phyloP scores from a whole-genome alignment of 208 protist species.

The Angomonas desouzai region DNA sequence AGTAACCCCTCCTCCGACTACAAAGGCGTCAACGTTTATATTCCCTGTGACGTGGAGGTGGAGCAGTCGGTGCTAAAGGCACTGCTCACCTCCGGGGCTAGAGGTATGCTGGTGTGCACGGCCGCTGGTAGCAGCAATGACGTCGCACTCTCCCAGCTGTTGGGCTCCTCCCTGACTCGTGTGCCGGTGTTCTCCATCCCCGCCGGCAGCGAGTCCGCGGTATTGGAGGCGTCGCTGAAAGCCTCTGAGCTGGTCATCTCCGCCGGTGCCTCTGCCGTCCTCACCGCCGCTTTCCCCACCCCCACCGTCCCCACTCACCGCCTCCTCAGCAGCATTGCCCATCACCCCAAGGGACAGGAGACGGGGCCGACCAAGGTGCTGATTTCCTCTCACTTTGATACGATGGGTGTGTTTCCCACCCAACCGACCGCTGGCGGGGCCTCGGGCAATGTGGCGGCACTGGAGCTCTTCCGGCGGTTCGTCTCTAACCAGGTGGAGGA shows the following conservation, averaged over 20 bases:
- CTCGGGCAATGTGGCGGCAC: slow-evolving; percentile 49
- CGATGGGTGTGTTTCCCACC: slow-evolving; percentile 61
- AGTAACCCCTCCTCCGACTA: slow-evolving; percentile 16
- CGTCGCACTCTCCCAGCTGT: slow-evolving; percentile 32
- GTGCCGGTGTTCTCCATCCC: slow-evolving; percentile 64
- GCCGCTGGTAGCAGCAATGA: slow-evolving; percentile 47
- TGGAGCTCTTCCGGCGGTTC: slow-evolving; percentile 73
- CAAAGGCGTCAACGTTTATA: slow-evolving; percentile 42
- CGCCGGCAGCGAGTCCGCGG: slow-evolving; percentile 16
- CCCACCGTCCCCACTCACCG: slow-evolving; percentile 27
- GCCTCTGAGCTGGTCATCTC: slow-evolving; percentile 42
- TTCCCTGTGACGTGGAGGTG: slow-evolving; percentile 46
- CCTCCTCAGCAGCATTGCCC: slow-evolving; percentile 28
- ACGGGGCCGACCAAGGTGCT: slow-evolving; percentile 37
- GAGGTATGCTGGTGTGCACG: slow-evolving; percentile 48
- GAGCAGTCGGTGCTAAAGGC: slow-evolving; percentile 26
- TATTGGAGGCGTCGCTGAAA: slow-evolving; percentile 20
- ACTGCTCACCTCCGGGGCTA: slow-evolving; percentile 24
- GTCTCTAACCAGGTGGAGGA: slow-evolving; percentile 17
- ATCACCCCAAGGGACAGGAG: slow-evolving; percentile 27
- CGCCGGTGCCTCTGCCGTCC: slow-evolving; percentile 26
- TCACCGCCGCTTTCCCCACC: slow-evolving; percentile 30
- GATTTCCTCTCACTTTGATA: slow-evolving; percentile 68
- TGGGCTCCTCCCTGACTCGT: slow-evolving; percentile 1
- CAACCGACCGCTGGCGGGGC: slow-evolving; percentile 38